Percentiles rank a stretch among this genome's conserved stretches.
Evolutionary conservation across 2,329 filamentous ascomycete species (phyloP).

Genomic region (Dendrostoma leiphaemia): DNA sequence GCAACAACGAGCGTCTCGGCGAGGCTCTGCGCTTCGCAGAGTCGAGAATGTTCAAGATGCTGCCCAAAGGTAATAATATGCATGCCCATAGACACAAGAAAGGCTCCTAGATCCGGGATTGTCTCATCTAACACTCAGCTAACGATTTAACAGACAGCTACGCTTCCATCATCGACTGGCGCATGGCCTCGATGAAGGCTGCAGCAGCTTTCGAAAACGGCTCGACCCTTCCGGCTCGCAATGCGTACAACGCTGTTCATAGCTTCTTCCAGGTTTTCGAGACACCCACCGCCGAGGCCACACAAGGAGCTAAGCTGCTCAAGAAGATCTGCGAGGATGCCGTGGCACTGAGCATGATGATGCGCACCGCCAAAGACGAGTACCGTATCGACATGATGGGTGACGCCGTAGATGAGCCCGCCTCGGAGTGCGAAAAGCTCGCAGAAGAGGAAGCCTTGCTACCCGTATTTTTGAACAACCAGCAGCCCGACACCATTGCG

Average conservation of each 20-base stretch:
- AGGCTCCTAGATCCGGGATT: too few relatives aligned
- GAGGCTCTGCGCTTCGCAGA: neutral
- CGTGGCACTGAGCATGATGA: conserved; percentile 16
- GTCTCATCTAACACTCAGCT: too few relatives aligned
- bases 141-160: neutral
- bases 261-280: neutral
- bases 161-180: neutral
- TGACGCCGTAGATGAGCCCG: neutral
- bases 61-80: neutral
- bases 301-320: neutral
- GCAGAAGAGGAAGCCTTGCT: neutral
- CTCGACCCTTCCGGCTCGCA: neutral
- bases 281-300: neutral
- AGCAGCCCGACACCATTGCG: neutral
- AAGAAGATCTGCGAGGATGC: conserved; percentile 19
- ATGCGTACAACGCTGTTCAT: neutral
- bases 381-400: conserved; percentile 11
- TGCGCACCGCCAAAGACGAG: conserved; percentile 1
- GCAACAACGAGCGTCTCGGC: neutral
- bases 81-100: too few relatives aligned
- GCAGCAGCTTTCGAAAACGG: neutral
- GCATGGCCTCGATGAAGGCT: neutral
- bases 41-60: neutral
- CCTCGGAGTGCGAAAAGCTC: neutral
- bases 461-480: accelerated